Evolutionary conservation across 495 filamentous ascomycete species (phyloP), one percentile per base, ranked within the genome.

Genomic region (Podospora pseudocomata): DNA sequence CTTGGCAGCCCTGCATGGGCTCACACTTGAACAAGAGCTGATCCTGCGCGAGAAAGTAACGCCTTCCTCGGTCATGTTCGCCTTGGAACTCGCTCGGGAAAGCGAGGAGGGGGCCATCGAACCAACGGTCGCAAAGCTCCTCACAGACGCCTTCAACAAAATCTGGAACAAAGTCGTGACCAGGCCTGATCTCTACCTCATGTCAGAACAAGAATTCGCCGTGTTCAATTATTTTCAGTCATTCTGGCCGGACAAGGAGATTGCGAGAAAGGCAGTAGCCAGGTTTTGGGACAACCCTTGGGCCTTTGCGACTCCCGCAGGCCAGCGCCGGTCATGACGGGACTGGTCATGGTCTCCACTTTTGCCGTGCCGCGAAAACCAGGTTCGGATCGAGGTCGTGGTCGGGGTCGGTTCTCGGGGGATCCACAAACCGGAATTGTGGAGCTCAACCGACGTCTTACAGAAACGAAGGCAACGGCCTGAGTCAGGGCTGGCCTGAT

Each of bases 141-240:
- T 95, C 27, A 85, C 89, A 67, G 69, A 70, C 28, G 86, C 86
- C 26, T 77, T 92, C 23, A 67, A 71, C 3, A 81, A 84, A 28
- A 81, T 93, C 60, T 92, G 90, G 90, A 71, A 67, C 6, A 88
- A 83, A 66, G 80, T 95, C 28, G 69, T 86, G 64, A 79, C 79
- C 4, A 77, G 87, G 53, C 89, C 87, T 4, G 77, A 85, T n/a
- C 75, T 75, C 7, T 93, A 92, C 76, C 73, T 93, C 18, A 86
- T 94, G 77, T 85, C 77, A 11, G 80, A 82, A 64, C 85, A 90
- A 71, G 91, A 95, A 74, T 93, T 92, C 69, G 85, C 90, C 18
- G 81, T 95, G 30, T 92, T 93, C 84, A 94, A 88, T 76, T 93
- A 87, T 73, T 92, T 88, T 75, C 86, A 89, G 57, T 70, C 78